Base-by-base conservation (phyloP, 2,329 filamentous ascomycete species). In the Fusarium camptoceras region DNA sequence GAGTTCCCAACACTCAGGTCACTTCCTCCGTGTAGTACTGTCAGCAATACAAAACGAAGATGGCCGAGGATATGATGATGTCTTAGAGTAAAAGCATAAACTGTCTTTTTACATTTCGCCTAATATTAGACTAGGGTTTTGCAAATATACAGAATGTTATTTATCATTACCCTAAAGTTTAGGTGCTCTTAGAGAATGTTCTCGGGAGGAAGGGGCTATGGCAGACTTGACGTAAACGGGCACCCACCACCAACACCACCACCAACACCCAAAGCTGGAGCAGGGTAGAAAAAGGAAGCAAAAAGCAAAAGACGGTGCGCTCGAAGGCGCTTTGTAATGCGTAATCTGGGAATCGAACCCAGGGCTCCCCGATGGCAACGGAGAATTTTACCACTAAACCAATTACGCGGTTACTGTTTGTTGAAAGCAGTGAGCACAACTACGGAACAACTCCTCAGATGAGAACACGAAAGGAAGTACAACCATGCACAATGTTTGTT, bases 371-470 rank as follows among this genome's bases (percentile, higher is more conserved):
- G 48, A 51, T 51, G 48, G 48, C 48, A 51, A 51, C 48, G 48
- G 48, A 51, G 48, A 51, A 51, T 51, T 51, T 51, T 51, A 51
- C 48, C 48, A 51, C 48, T 51, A 51, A 51, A 51, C 48, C 48
- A 51, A 51, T 51, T 51, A 51, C 48, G 48, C 48, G 14, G 31
- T 41, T 27, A 41, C 9, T 51, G 48, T 20, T 51, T 51, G 48
- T 27, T 51, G 31, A 41, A 16, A 2, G 25, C 3, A 20, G 14
- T 25, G 0, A 2, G 3, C 8, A 24, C 14, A 39, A 4, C 12
- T 1, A 5, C 11, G 4, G 8, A 2, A 6, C 1, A 51, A 7
- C 14, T 25, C 2, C 5, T 7, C 9, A 7, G 4, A 2, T 2
- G 12, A 1, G 7, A 4, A 11, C 8, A 15, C 12, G n/a, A 6